phyloP scores from a whole-genome alignment of 495 filamentous ascomycete species.

The Lasiosphaeria ovina region DNA sequence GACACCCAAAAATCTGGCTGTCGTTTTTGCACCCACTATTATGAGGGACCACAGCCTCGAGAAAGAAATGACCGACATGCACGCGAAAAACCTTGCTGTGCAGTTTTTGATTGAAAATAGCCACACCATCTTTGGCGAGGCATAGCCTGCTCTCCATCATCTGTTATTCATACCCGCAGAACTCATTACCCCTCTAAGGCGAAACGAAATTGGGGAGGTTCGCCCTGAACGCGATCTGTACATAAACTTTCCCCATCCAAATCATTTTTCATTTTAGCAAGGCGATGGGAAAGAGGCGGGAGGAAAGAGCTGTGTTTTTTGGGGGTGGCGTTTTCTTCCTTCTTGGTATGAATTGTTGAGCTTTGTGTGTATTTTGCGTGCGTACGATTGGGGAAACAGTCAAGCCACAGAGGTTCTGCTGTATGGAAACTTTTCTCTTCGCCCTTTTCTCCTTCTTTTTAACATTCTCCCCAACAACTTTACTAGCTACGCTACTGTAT shows the following conservation, averaged over 20 bases:
- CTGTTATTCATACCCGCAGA: neutral
- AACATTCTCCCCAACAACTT: no score
- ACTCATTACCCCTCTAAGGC: neutral
- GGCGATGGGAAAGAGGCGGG: constrained; percentile 7
- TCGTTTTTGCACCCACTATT: constrained; percentile 97
- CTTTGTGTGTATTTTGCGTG: neutral
- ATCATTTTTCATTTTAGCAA: constrained; percentile 4
- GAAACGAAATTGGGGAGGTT: neutral
- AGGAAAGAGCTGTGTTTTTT: neutral
- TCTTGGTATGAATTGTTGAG: neutral
- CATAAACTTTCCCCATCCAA: constrained; percentile 8
- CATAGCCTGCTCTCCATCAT: constrained; percentile 6
- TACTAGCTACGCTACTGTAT: neutral
- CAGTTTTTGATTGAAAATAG: constrained; percentile 89
- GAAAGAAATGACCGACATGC: constrained; percentile 93
- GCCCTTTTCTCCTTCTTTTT: no score
- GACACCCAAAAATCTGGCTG: constrained; percentile 91
- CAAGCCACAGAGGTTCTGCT: no score
- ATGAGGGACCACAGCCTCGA: constrained; percentile 87
- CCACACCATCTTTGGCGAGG: constrained; percentile 65
- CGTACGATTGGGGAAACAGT: no score
- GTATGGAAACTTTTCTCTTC: no score
- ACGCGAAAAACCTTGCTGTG: constrained; percentile 83
- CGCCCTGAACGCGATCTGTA: constrained; percentile 10
- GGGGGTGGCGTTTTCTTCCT: constrained; percentile 4